A percentile compares a stretch with the other conserved stretches of the same genome.
Evolutionary conservation across 768 basidiomycete species (phyloP).

Genomic region (Glaciozyma martinii): DNA sequence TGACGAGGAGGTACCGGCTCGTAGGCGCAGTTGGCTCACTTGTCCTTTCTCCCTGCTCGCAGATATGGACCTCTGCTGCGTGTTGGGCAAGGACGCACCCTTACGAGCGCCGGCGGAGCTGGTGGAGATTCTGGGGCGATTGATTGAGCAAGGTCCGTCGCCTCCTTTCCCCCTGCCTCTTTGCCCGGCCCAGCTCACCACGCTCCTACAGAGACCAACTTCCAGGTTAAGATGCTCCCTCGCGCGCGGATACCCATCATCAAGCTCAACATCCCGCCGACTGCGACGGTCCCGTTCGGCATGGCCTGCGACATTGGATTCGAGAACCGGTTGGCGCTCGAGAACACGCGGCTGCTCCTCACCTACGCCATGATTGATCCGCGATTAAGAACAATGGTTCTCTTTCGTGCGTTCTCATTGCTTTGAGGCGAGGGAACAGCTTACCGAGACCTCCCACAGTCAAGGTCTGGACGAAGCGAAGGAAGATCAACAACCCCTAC

Average conservation of each 20-base stretch:
- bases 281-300: constrained; percentile 51
- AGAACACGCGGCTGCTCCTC: constrained; percentile 91
- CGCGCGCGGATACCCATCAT: constrained; percentile 98
- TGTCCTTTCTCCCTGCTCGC: neutral
- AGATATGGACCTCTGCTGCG: constrained; percentile 99
- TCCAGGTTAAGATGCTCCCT: constrained; percentile 89
- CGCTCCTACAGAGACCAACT: constrained; percentile 67
- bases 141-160: constrained; percentile 78
- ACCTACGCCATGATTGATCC: constrained; percentile 97
- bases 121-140: constrained; percentile 84
- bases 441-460: constrained; percentile 47
- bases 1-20: neutral
- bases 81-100: constrained; percentile 63
- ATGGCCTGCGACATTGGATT: constrained; percentile 99
- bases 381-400: constrained; percentile 81
- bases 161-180: neutral
- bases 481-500: constrained; percentile 98
- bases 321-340: constrained; percentile 90
- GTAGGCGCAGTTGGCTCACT: neutral
- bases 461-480: constrained; percentile 97
- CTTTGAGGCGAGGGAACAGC: neutral
- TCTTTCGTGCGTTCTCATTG: constrained; percentile 73
- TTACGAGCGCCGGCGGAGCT: constrained; percentile 69
- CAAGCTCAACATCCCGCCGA: constrained; percentile 77
- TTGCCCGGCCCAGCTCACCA: neutral